Base-by-base conservation (phyloP, 495 filamentous ascomycete genomes). In the Friedmanniomyces simplex region DNA sequence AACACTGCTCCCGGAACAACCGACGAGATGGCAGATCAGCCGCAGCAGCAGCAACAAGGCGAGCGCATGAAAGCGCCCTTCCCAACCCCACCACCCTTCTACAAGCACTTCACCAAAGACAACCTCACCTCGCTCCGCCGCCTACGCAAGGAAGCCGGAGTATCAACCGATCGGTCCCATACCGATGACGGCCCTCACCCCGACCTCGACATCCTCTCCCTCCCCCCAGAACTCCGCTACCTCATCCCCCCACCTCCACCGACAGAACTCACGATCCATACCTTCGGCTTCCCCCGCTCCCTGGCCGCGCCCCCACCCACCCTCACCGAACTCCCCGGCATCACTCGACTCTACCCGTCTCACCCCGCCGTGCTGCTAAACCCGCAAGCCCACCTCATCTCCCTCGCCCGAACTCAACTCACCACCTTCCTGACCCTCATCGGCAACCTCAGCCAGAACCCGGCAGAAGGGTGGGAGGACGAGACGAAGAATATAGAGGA, bases 31-130 rank as follows among this genome's bases (percentile, higher is more conserved):
- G 50, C 50, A 3, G 50, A 54, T 4, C 51, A 54, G 5, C 45
- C 36, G 24, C 18, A 49, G 4, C 46, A 58, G 26, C 46, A 20
- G 26, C 28, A 30, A 57, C 42, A 50, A 32, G 21, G n/a, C 51
- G 24, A 58, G 21, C 56, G 48, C 34, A 26, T 46, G 49, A 28
- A 52, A 43, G 56, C 56, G 34, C 48, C 81, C 25, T 89, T 89
- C 71, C 91, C 93, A 18, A 78, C 86, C 16, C 93, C 93, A 3
- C 93, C 93, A 21, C 83, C 86, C 2, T 90, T 95, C 75, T 97
- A 88, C 81, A 85, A 87, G 60, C 76, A 83, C 68, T 97, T 97
- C 73, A 96, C 88, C 0, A 65, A 79, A 2, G 80, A 84, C 0
- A 96, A 95, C 69, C 65, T 93, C 58, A 70, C 80, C 24, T 82